These are phyloP conservation scores for Cladophialophora immunda DNA, from an alignment of 2,329 filamentous ascomycete genomes.

Conservation along the genomic window DNA sequence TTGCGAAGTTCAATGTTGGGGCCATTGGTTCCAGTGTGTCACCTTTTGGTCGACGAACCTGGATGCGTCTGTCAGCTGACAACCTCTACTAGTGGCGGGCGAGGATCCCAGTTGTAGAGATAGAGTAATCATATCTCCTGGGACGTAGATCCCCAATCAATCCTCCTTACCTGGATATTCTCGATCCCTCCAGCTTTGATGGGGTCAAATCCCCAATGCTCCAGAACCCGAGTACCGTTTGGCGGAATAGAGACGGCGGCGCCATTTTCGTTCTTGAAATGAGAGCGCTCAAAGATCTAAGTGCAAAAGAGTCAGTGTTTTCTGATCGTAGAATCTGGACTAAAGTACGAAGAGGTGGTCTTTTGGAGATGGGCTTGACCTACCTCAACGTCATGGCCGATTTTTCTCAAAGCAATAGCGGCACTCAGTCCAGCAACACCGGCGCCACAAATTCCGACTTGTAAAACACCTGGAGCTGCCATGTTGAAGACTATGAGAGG, in stretches of 20 bases:
- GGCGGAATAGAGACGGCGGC: slow-evolving; percentile 47
- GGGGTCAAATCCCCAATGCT: slow-evolving; percentile 43
- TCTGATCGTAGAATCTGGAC: neutral
- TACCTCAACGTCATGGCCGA: slow-evolving; percentile 48
- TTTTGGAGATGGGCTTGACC: slow-evolving; percentile 18
- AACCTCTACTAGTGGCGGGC: neutral
- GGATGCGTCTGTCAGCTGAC: slow-evolving; percentile 1
- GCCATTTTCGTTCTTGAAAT: slow-evolving; percentile 47
- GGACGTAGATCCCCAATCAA: neutral
- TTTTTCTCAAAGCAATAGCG: slow-evolving; percentile 46
- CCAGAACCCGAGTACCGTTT: slow-evolving; percentile 45
- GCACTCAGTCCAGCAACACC: slow-evolving; percentile 47
- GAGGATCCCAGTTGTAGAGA: neutral
- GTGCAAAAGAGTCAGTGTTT: neutral
- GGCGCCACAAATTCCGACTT: slow-evolving; percentile 45
- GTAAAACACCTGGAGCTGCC: slow-evolving; percentile 16
- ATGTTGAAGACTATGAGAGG: neutral
- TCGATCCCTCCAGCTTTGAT: slow-evolving; percentile 40
- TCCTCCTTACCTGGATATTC: slow-evolving; percentile 36
- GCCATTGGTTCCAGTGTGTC: slow-evolving; percentile 41
- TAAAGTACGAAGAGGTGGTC: neutral
- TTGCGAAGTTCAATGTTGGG: slow-evolving; percentile 38
- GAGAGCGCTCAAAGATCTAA: slow-evolving; percentile 46
- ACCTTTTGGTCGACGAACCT: slow-evolving; percentile 40
- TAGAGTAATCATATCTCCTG: neutral